Evolutionary conservation across 371 early-diverging fungal species (phyloP).

Genomic region (Apophysomyces elegans): DNA sequence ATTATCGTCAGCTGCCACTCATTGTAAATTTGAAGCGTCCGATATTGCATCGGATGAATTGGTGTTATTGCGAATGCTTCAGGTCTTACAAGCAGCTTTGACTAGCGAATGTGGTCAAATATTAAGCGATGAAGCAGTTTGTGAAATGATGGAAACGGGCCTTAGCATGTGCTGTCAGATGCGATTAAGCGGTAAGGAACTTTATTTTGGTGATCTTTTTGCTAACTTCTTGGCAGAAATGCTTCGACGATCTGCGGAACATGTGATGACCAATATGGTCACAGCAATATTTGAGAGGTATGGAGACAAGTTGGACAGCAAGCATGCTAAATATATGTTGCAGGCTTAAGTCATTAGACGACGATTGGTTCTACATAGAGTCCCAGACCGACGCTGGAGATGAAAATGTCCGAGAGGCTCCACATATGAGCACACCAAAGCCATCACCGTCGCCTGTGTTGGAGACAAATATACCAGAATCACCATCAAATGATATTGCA

Average conservation of each 20-base stretch:
- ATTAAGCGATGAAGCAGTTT: slow-evolving; percentile 90
- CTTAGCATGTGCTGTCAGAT: slow-evolving; percentile 96
- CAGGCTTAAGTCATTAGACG: slow-evolving; percentile 45
- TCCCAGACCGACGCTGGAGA: slow-evolving; percentile 24
- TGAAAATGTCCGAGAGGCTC: slow-evolving; percentile 20
- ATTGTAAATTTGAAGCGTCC: slow-evolving; percentile 95
- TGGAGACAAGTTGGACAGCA: neutral
- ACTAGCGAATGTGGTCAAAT: slow-evolving; percentile 69
- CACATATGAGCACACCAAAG: slow-evolving; percentile 49
- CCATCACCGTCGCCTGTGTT: slow-evolving; percentile 32
- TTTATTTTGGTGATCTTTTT: neutral
- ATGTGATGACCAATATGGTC: slow-evolving; percentile 77
- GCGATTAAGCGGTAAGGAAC: slow-evolving; percentile 78
- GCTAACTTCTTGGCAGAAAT: slow-evolving; percentile 58
- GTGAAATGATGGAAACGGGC: slow-evolving; percentile 96
- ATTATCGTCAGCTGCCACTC: slow-evolving; percentile 82
- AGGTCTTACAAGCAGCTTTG: slow-evolving; percentile 74
- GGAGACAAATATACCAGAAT: neutral
- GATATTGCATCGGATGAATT: slow-evolving; percentile 93
- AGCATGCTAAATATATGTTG: neutral
- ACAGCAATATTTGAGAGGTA: slow-evolving; percentile 75
- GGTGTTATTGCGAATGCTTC: slow-evolving; percentile 87
- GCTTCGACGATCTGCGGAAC: slow-evolving; percentile 79
- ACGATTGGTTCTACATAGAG: slow-evolving; percentile 51
- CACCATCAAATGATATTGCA: neutral